A percentile compares a stretch with the other conserved stretches of the same genome.
phyloP scores from a whole-genome alignment of 192 early-diverging fungal genomes.

The Spizellomyces sp. region DNA sequence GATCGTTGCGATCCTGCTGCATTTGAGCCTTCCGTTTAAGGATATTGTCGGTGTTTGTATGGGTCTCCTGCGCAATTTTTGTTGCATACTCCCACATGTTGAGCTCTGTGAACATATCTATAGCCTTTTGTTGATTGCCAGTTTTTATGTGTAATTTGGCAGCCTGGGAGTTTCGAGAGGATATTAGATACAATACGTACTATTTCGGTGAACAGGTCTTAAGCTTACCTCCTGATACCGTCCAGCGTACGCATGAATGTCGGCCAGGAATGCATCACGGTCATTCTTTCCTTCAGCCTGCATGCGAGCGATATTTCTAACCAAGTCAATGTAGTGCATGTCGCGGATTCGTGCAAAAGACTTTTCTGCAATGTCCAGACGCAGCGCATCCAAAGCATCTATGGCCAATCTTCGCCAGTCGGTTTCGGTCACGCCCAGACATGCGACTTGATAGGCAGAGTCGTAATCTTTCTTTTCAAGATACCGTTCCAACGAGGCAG shows the following conservation, averaged over 20 bases:
- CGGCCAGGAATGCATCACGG: slow-evolving; percentile 45
- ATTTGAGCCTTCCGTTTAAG: slow-evolving; percentile 59
- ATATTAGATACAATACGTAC: slow-evolving; percentile 4
- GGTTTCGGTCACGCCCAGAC: slow-evolving; percentile 56
- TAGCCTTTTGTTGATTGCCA: slow-evolving; percentile 53
- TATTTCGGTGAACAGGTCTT: background rate
- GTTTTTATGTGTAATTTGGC: slow-evolving; percentile 47
- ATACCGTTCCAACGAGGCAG: slow-evolving; percentile 52
- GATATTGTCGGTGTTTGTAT: slow-evolving; percentile 46
- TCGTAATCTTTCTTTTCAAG: slow-evolving; percentile 53
- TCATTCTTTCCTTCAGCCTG: slow-evolving; percentile 46
- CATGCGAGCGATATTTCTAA: slow-evolving; percentile 38
- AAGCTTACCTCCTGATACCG: slow-evolving; percentile 55
- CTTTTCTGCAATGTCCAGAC: slow-evolving; percentile 52
- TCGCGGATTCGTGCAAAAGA: slow-evolving; percentile 55
- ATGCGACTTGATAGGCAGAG: slow-evolving; percentile 51
- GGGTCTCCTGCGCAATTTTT: slow-evolving; percentile 50
- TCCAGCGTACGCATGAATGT: slow-evolving; percentile 47
- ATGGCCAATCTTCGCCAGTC: slow-evolving; percentile 58
- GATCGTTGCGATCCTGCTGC: slow-evolving; percentile 57
- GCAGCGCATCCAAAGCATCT: slow-evolving; percentile 48
- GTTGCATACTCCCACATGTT: slow-evolving; percentile 64
- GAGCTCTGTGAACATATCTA: slow-evolving; percentile 62
- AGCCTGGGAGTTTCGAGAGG: slow-evolving; percentile 37
- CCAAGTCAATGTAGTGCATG: slow-evolving; percentile 44